These are phyloP conservation scores for Trichoderma gamsii DNA, from an alignment of 495 filamentous ascomycete genomes.

Conservation along the genomic window DNA sequence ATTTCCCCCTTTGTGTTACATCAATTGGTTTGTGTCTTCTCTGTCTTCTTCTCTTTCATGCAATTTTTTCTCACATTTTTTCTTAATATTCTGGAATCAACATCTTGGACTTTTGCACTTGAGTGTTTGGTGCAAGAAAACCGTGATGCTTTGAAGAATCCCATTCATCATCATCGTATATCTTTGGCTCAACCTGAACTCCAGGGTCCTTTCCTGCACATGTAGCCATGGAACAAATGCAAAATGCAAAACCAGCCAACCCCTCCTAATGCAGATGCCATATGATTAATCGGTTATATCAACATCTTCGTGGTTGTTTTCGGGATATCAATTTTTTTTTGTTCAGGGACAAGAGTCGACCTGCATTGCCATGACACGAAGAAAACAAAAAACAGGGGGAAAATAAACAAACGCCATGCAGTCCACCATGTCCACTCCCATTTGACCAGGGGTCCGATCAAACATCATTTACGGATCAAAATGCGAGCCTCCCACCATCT, in stretches of 20 bases:
- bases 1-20: neutral
- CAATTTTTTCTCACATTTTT: neutral
- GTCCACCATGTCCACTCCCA: neutral
- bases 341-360: slow-evolving; percentile 5
- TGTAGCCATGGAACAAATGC: neutral
- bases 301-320: slow-evolving; percentile 12
- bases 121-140: neutral
- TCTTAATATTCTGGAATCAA: neutral
- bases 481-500: slow-evolving; percentile 66
- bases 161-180: slow-evolving; percentile 20
- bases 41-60: slow-evolving; percentile 17
- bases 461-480: slow-evolving; percentile 49
- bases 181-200: slow-evolving; percentile 9
- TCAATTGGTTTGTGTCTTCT: slow-evolving; percentile 21
- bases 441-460: neutral
- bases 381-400: neutral
- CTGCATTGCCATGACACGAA: slow-evolving; percentile 8
- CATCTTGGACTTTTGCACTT: neutral
- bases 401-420: slow-evolving; percentile 13
- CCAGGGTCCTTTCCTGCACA: slow-evolving; percentile 18
- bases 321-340: slow-evolving; percentile 13
- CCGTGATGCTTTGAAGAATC: neutral
- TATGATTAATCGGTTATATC: slow-evolving; percentile 3
- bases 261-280: slow-evolving; percentile 16
- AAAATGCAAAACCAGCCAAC: slow-evolving; percentile 8